Base-by-base conservation (phyloP, 257 asterid species). In the Phtheirospermum japonicum region DNA sequence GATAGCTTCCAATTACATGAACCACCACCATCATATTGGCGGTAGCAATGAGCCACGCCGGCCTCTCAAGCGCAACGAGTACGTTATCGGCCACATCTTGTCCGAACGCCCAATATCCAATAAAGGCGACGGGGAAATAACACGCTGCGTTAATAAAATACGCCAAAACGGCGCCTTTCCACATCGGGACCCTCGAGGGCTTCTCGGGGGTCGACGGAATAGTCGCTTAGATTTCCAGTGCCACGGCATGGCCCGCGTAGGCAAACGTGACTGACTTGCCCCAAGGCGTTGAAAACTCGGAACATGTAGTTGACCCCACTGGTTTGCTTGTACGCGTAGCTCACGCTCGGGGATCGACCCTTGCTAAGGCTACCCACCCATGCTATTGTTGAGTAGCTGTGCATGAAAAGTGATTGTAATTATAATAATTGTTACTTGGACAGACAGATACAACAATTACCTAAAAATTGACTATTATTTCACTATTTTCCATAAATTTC, bases 1-100 rank as follows among this genome's bases (percentile, higher is more conserved):
- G 96, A 75, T 90, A 90, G 77, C 97, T 90, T 54, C 97, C 96
- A 5, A 90, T 77, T 23, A 90, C 97, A 71, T 90, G 97, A 51
- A 90, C 59, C 0, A 87, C 97, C 10, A 90, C 96, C 95, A 87
- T 87, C 63, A 90, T 40, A 55, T 90, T 90, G 48, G 97, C 95
- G 17, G 89, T 79, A 9, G 97, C 97, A 62, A 90, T 87, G 19
- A 90, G 95, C 97, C 97, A 90, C 0, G 85, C 75, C 9, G 97
- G 97, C 63, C 77, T 83, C 70, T 83, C 61, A 5, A 90, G 95
- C 37, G 82, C 86, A 3, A 83, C 95, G 1, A 90, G 66, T 16
- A 90, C 83, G 19, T 90, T 90, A 46, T 90, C 97, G 2, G 84
- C 23, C 5, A 90, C 97, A 5, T 85, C 89, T 45, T 77, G 88